Conservation (phyloP, 2,329 filamentous ascomycete species). For the Aspergillus felis region DNA sequence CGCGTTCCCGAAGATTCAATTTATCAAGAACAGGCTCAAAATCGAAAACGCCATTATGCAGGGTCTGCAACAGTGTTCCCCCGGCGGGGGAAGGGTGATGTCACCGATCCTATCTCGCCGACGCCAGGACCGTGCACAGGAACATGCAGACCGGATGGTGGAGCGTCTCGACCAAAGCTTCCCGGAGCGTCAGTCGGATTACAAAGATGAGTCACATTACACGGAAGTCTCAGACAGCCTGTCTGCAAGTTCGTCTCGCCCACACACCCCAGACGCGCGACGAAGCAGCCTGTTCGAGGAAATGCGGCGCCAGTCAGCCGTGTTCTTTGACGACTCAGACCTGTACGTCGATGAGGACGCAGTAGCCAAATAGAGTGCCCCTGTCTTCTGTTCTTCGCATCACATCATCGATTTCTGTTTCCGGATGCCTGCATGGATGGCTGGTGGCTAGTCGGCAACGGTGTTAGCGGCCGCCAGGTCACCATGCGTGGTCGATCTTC, state of each 20-base stretch:
- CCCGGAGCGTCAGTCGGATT: slow-evolving; percentile 21
- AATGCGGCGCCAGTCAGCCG: slow-evolving; percentile 43
- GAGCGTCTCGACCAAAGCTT: slow-evolving; percentile 26
- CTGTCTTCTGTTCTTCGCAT: background rate
- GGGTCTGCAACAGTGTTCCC: slow-evolving; percentile 43
- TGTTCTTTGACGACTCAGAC: slow-evolving; percentile 44
- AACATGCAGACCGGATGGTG: slow-evolving; percentile 16
- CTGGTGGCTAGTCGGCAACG: background rate
- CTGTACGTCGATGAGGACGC: slow-evolving; percentile 28
- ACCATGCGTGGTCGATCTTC: background rate
- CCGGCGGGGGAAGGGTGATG: slow-evolving; percentile 21
- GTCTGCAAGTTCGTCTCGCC: slow-evolving; percentile 17
- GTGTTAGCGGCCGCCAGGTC: background rate
- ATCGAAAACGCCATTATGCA: slow-evolving; percentile 67
- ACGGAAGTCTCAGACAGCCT: slow-evolving; percentile 19
- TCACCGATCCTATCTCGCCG: slow-evolving; percentile 29
- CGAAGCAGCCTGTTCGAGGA: slow-evolving; percentile 40
- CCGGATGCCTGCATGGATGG: background rate
- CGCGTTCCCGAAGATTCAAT: slow-evolving; percentile 86
- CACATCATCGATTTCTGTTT: background rate
- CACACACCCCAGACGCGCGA: slow-evolving; percentile 18
- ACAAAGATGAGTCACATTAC: slow-evolving; percentile 21
- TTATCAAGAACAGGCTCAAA: slow-evolving; percentile 80
- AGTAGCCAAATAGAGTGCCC: background rate
- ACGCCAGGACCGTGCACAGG: slow-evolving; percentile 14